Evolutionary conservation across 371 early-diverging fungal species (phyloP).

Genomic region (Apophysomyces ossiformis): DNA sequence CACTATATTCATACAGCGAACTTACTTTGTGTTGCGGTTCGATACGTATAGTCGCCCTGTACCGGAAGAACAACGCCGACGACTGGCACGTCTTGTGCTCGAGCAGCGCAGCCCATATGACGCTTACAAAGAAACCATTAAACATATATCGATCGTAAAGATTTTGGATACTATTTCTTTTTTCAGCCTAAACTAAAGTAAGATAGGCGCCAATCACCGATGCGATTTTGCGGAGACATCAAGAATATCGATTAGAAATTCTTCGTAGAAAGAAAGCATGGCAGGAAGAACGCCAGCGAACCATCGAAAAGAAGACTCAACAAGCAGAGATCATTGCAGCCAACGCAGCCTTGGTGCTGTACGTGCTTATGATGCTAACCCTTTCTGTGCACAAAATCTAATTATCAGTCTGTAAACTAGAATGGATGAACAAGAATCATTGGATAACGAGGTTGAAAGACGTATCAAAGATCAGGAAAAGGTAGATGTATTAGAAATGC

Average conservation of each 20-base stretch:
- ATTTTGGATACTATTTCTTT: neutral
- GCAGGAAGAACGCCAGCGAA: neutral
- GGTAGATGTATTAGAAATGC: neutral
- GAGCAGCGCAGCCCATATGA: neutral
- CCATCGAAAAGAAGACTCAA: neutral
- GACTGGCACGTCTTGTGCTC: neutral
- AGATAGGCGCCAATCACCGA: neutral
- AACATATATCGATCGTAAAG: neutral
- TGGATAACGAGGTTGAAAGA: neutral
- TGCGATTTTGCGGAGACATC: neutral
- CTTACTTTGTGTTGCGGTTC: neutral
- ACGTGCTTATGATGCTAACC: neutral
- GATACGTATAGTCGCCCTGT: neutral
- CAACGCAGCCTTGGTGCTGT: neutral
- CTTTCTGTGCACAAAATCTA: neutral
- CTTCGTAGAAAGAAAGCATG: neutral
- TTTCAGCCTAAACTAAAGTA: neutral
- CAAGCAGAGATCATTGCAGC: neutral
- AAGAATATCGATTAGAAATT: neutral
- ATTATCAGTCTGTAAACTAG: neutral
- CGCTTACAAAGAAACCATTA: neutral
- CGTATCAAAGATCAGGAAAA: constrained; percentile 8
- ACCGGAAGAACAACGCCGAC: constrained; percentile 2
- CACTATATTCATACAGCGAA: neutral
- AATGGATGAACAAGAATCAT: constrained; percentile 2